Base-by-base conservation (phyloP, 2,329 filamentous ascomycete genomes). In the Chaetomiaceae sp. region DNA sequence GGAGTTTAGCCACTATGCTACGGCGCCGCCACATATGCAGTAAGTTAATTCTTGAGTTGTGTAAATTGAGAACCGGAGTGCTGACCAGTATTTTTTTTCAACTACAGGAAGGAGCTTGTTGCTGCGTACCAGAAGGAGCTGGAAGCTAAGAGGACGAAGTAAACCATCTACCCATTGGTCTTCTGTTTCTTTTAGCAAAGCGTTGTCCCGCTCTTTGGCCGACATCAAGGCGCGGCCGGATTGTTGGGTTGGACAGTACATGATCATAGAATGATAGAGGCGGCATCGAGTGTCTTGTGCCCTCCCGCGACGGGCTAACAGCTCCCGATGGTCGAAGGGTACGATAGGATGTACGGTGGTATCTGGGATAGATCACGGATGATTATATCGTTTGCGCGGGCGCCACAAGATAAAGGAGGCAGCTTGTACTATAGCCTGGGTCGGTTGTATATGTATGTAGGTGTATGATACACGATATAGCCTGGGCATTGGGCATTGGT, bases 1-100 rank as follows among this genome's bases (percentile, higher is more conserved):
- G 94, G 94, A 99, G 74, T 99, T 99, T 67, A 94, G 88, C 71
- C 94, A 97, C 75, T 99, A 99, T 66, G 84, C 88, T 48, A 79
- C 90, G 47, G 90, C 94, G 54, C 87, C 91, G 44, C 82, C 84
- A 64, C 91, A 97, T 68, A 70, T 97, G 70, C 94, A 99, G 86
- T 88, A 85, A 68, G 85, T 82, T 20, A 10, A 7, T 5, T 13
- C 34, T 6, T n/a, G 25, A n/a, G 16, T 8, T 16, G 23, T 20
- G 6, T n/a, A 18, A 18, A 23, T 37, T 14, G 21, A 7, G n/a
- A n/a, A n/a, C n/a, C n/a, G n/a, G n/a, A n/a, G n/a, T n/a, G n/a
- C n/a, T 69, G 56, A 69, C 62, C 36, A 21, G 32, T n/a, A 23
- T 1, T 34, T 34, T 48, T 32, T 62, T 49, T 34, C 37, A 42